phyloP scores from a whole-genome alignment of 441 rosid species.

The Melastoma candidum region DNA sequence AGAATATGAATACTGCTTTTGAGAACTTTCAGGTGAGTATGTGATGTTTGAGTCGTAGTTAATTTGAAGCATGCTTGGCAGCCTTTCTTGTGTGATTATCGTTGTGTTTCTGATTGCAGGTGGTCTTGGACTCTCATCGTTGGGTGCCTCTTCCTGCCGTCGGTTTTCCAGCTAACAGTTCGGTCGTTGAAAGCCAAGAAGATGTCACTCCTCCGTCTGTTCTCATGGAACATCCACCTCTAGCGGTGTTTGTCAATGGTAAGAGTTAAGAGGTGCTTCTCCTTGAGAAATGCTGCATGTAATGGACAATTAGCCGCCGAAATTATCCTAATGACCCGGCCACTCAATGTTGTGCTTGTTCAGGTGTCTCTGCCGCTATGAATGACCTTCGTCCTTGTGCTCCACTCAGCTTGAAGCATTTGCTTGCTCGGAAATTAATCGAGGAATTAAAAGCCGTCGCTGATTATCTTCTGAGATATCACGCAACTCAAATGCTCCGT shows the following conservation, averaged over 20 bases:
- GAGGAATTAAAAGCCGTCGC: conserved; percentile 76
- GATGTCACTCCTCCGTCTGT: conserved; percentile 88
- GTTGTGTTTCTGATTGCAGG: conserved; percentile 30
- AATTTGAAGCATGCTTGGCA: too few species aligned
- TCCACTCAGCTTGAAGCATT: conserved; percentile 63
- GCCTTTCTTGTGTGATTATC: too few species aligned
- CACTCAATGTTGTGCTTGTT: conserved; percentile 14
- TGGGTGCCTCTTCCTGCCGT: conserved; percentile 92
- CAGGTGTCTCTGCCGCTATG: conserved; percentile 91
- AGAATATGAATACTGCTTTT: too few species aligned
- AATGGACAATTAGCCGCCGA: neutral
- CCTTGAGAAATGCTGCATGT: too few species aligned
- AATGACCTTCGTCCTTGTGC: conserved; percentile 92
- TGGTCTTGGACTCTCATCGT: conserved; percentile 94
- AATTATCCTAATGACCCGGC: neutral
- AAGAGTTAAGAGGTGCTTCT: conserved; percentile 11
- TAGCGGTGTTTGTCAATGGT: conserved; percentile 92
- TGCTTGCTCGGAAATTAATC: conserved; percentile 66
- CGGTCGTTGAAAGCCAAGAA: conserved; percentile 59
- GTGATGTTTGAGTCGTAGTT: too few species aligned
- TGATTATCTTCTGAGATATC: conserved; percentile 73
- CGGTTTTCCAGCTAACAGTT: conserved; percentile 59
- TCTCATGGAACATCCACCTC: conserved; percentile 98
- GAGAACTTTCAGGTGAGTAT: too few species aligned
- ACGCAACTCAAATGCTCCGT: conserved; percentile 70